Evolutionary conservation across 352 stramenopile species (phyloP).

Genomic region (Sclerospora graminicola): DNA sequence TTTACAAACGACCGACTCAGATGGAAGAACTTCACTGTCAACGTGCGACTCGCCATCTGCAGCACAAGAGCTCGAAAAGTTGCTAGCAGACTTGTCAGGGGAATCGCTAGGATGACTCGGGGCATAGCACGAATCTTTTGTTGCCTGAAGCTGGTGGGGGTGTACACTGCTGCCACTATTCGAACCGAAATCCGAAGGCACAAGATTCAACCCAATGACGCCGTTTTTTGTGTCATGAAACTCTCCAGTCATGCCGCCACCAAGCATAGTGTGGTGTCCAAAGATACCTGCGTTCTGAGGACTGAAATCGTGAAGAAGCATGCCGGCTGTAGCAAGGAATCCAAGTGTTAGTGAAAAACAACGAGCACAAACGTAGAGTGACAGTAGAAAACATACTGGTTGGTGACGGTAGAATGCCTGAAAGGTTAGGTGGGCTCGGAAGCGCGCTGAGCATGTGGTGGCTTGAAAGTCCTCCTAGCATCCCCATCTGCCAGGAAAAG

Average conservation of each 20-base stretch:
- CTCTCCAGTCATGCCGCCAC: slow-evolving; percentile 13
- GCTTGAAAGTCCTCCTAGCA: slow-evolving; percentile 42
- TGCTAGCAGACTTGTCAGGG: slow-evolving; percentile 22
- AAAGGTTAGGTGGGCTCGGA: slow-evolving; percentile 60
- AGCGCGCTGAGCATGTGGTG: slow-evolving; percentile 55
- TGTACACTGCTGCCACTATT: slow-evolving; percentile 10
- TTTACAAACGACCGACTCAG: slow-evolving; percentile 9
- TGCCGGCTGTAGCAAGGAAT: slow-evolving; percentile 28
- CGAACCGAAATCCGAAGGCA: slow-evolving; percentile 52
- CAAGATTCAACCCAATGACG: slow-evolving; percentile 47
- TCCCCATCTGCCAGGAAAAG: slow-evolving; percentile 41
- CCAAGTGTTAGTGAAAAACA: slow-evolving; percentile 5
- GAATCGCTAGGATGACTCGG: slow-evolving; percentile 18
- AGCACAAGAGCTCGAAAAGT: slow-evolving; percentile 20
- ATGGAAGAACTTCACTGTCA: slow-evolving; percentile 5
- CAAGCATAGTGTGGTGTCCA: slow-evolving; percentile 33
- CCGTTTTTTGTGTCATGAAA: slow-evolving; percentile 46
- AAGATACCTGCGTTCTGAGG: slow-evolving; percentile 41
- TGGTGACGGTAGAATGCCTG: slow-evolving; percentile 63
- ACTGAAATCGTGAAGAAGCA: slow-evolving; percentile 76
- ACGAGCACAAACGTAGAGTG: too few species aligned
- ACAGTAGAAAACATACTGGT: slow-evolving; percentile 52
- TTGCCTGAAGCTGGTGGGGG: slow-evolving; percentile 26
- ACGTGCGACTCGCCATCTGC: slow-evolving; percentile 1
- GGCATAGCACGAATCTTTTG: slow-evolving; percentile 29